phyloP scores from a whole-genome alignment of 2,329 filamentous ascomycete genomes.

The Penicillium janthinellum region DNA sequence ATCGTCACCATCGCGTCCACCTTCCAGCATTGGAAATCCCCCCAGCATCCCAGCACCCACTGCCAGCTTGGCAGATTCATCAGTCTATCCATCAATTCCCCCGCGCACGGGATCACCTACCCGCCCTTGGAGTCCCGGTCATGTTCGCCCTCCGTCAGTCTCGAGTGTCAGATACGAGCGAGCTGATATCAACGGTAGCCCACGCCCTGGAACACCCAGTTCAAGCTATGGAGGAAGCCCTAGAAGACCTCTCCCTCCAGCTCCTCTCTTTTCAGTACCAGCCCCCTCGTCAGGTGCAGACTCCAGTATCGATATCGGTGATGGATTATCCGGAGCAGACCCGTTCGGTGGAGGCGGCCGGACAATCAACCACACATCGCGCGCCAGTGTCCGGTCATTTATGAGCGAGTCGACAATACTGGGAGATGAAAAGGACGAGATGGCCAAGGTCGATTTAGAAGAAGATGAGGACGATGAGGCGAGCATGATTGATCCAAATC shows the following conservation, averaged over 20 bases:
- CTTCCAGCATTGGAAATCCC: conserved; percentile 46
- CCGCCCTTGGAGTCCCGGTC: conserved; percentile 62
- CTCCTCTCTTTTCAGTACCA: conserved; percentile 74
- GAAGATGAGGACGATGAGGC: conserved; percentile 44
- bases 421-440: conserved; percentile 54
- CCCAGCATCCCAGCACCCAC: conserved; percentile 47
- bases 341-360: conserved; percentile 63
- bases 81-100: conserved; percentile 40
- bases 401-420: conserved; percentile 61
- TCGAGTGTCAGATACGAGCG: conserved; percentile 78
- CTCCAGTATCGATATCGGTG: conserved; percentile 52
- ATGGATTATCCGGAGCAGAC: conserved; percentile 72
- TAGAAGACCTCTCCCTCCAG: conserved; percentile 81
- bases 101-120: conserved; percentile 44
- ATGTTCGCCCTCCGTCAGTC: conserved; percentile 66
- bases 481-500: conserved; percentile 63
- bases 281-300: conserved; percentile 42
- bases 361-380: conserved; percentile 51
- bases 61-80: conserved; percentile 35
- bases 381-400: conserved; percentile 62
- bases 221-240: conserved; percentile 87
- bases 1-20: conserved; percentile 40
- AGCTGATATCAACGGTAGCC: conserved; percentile 83
- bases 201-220: conserved; percentile 85
- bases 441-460: conserved; percentile 49